Evolutionary conservation across 1,284 basidiomycete genomes (phyloP).

Genomic region (Leccinum ponderosum): DNA sequence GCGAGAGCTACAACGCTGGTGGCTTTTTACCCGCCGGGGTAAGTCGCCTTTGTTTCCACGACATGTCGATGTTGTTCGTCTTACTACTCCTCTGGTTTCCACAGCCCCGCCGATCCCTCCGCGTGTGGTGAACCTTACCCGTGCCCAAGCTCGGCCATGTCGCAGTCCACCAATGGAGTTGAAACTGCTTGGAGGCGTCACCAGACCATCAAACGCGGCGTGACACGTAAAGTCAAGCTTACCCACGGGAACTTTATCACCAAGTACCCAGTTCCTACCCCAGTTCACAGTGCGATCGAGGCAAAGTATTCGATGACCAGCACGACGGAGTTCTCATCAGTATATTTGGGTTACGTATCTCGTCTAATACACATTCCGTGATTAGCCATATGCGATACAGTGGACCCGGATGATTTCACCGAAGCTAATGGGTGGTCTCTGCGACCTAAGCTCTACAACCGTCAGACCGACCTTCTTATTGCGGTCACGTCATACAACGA

Average conservation of each 20-base stretch:
- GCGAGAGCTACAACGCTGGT: slow-evolving; percentile 49
- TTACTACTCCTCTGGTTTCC: neutral
- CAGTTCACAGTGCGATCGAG: slow-evolving; percentile 85
- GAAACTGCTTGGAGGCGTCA: slow-evolving; percentile 80
- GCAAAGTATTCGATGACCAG: slow-evolving; percentile 71
- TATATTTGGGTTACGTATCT: slow-evolving; percentile 15
- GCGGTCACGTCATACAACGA: slow-evolving; percentile 90
- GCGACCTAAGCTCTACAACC: slow-evolving; percentile 82
- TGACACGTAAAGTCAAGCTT: slow-evolving; percentile 93
- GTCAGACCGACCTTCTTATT: slow-evolving; percentile 92
- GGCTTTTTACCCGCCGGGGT: slow-evolving; percentile 76
- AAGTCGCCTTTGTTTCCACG: slow-evolving; percentile 29
- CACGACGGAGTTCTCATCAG: slow-evolving; percentile 85
- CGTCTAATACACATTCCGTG: slow-evolving; percentile 2
- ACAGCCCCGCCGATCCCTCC: slow-evolving; percentile 55
- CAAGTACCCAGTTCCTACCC: slow-evolving; percentile 89
- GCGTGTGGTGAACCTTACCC: slow-evolving; percentile 68
- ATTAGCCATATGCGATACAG: slow-evolving; percentile 88
- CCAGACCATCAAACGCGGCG: slow-evolving; percentile 90
- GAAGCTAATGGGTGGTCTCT: slow-evolving; percentile 83
- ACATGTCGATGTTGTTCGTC: neutral
- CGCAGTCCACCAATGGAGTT: slow-evolving; percentile 60
- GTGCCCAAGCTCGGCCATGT: slow-evolving; percentile 65
- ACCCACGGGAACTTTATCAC: slow-evolving; percentile 90
- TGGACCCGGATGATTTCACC: slow-evolving; percentile 92